A percentile compares a stretch with the other conserved stretches of the same genome.
Conservation (phyloP, 1,139 yeast genomes). For the Geotrichum macrosporum region DNA sequence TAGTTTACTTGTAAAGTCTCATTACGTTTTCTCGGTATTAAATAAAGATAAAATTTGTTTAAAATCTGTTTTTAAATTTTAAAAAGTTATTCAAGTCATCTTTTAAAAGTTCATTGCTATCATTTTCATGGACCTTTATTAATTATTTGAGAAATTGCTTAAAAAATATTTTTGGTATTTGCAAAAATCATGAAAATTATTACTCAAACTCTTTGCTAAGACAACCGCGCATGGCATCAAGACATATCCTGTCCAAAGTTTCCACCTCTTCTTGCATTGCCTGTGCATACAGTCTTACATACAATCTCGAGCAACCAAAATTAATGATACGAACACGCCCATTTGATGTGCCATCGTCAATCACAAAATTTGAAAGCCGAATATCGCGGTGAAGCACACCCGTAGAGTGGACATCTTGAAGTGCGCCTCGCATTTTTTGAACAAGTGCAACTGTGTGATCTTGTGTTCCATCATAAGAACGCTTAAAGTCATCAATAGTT, state of each 20-base stretch:
- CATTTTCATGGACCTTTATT: no score
- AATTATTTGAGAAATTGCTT: no score
- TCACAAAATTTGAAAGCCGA: conserved; percentile 25
- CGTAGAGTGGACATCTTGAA: conserved; percentile 26
- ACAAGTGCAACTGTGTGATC: conserved; percentile 16
- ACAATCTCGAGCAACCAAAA: conserved; percentile 28
- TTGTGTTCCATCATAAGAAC: not conserved
- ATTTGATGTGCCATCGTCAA: conserved; percentile 21
- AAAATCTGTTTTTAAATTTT: no score
- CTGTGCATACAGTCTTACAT: conserved; percentile 27
- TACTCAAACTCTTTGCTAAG: conserved; percentile 1
- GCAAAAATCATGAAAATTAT: no score
- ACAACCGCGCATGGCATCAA: conserved; percentile 13
- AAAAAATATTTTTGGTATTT: no score
- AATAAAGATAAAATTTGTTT: no score
- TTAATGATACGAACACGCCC: conserved; percentile 27
- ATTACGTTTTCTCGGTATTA: no score
- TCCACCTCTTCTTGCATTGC: conserved; percentile 29
- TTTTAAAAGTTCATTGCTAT: no score
- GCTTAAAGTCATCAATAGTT: conserved; percentile 22
- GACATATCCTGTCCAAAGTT: conserved; percentile 35
- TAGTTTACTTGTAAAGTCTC: no score
- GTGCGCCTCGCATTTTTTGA: conserved; percentile 25
- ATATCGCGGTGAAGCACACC: conserved; percentile 29
- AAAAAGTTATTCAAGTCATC: no score